phyloP scores from a whole-genome alignment of 345 rosid genomes.

The Jatropha curcas region DNA sequence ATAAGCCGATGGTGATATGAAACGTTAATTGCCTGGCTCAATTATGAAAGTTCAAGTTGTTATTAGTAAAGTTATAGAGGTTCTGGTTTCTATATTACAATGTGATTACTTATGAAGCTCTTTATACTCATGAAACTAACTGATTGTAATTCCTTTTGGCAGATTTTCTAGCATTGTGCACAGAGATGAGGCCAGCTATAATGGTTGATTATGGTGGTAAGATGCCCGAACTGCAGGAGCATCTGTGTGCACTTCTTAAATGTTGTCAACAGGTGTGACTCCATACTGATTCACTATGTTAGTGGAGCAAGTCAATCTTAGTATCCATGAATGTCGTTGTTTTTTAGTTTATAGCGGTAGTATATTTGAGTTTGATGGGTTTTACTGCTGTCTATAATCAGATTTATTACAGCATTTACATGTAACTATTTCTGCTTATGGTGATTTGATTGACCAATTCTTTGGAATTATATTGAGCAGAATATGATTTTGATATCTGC shows the following conservation, averaged over 20 bases:
- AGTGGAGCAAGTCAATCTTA: constrained; percentile 5
- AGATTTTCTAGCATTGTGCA: constrained; percentile 76
- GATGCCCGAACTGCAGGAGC: constrained; percentile 81
- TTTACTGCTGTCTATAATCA: not conserved
- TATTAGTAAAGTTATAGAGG: not conserved
- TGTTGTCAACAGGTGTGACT: constrained; percentile 59
- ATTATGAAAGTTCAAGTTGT: not conserved
- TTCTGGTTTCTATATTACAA: not conserved
- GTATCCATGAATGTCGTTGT: not conserved
- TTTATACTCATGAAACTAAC: not conserved
- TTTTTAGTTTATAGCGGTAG: not conserved
- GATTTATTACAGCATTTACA: not conserved
- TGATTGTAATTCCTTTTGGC: constrained; percentile 25
- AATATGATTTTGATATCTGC: not conserved
- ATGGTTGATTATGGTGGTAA: constrained; percentile 97
- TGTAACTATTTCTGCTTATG: not conserved
- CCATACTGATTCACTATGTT: constrained; percentile 6
- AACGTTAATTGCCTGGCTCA: not conserved
- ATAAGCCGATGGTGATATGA: not conserved
- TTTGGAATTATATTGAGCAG: not conserved
- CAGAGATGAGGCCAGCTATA: constrained; percentile 82
- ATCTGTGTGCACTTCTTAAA: constrained; percentile 59
- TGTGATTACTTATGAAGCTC: not conserved
- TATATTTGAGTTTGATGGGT: not conserved
- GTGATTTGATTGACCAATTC: no score